Conservation (phyloP, 345 rosid species). For the Populus ilicifolia region DNA sequence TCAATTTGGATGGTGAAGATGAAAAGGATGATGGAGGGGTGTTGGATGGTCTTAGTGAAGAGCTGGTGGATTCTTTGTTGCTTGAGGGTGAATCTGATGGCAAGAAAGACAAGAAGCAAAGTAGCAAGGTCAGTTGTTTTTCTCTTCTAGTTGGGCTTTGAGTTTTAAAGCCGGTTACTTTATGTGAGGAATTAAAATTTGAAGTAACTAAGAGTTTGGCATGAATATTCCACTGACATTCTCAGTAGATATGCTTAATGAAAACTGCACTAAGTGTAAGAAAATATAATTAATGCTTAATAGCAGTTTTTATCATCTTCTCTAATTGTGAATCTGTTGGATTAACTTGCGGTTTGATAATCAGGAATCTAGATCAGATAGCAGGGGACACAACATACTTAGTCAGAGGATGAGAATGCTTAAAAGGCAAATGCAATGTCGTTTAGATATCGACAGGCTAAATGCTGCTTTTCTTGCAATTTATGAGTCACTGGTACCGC, state of each 20-base stretch:
- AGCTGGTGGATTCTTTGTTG: constrained; percentile 49
- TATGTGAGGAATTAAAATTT: neutral
- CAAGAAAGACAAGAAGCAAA: constrained; percentile 43
- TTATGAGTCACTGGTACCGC: constrained; percentile 70
- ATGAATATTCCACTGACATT: neutral
- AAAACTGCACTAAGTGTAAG: neutral
- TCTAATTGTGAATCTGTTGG: constrained; percentile 2
- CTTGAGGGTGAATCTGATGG: constrained; percentile 48
- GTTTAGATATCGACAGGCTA: constrained; percentile 57
- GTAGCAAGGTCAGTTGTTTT: constrained; percentile 16
- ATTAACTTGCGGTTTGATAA: constrained; percentile 12
- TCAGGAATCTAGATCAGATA: constrained; percentile 82
- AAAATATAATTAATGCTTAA: neutral
- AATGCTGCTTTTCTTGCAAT: constrained; percentile 56
- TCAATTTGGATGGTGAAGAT: constrained; percentile 30
- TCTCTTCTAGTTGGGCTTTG: neutral
- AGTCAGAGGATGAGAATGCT: constrained; percentile 63
- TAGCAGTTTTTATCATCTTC: neutral
- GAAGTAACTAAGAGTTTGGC: neutral
- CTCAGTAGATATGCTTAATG: neutral
- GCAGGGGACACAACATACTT: constrained; percentile 61
- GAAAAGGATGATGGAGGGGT: constrained; percentile 31
- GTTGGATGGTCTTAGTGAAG: constrained; percentile 48
- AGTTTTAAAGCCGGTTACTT: constrained; percentile 1
- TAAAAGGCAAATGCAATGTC: constrained; percentile 50